Base-by-base conservation (phyloP, 805 yeast species). In the Candida palmyrensis region DNA sequence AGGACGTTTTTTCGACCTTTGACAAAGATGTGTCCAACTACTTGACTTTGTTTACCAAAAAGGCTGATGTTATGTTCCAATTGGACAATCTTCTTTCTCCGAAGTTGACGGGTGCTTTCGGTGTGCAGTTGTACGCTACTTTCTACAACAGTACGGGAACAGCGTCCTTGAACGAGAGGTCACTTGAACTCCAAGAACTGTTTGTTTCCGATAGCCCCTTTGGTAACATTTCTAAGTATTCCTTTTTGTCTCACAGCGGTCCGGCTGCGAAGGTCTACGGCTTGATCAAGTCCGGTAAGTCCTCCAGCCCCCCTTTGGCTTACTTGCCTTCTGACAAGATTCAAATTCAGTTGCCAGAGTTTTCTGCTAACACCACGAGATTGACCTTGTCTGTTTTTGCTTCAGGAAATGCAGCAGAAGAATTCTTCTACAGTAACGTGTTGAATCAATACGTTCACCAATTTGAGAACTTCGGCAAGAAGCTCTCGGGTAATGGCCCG, bases 401-500 rank as follows among this genome's bases (percentile, higher is more conserved):
- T 9, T 74, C 84, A 13, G 95, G 92, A 2, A 84, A 81, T 46
- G 81, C 79, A 3, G 77, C 71, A 22, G 96, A 86, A 55, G 95
- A 87, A 52, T 82, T 83, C 47, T 86, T 94, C 94, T 87, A 79
- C 54, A 56, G 77, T 3, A 81, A 83, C 42, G 61, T 67, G 8
- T 38, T 80, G 27, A 83, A 77, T 43, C 49, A 61, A 29, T 68
- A 55, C 41, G 56, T 52, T n/a, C 50, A 62, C 25, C 45, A 47
- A n/a, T 76, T 75, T 40, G 48, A 44, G 2, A 40, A 47, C 2
- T 46, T 57, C 15, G 71, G 73, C 2, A 68, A 63, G 30, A 47
- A 46, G 4, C 60, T 73, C 12, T 48, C 55, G 9, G 83, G 83
- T 5, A 81, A 77, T 50, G 92, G 92, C 0, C 89, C 95, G 1